Evolutionary conservation across 176 grass and related monocot species (phyloP).

Genomic region (Zoysia pacifica): DNA sequence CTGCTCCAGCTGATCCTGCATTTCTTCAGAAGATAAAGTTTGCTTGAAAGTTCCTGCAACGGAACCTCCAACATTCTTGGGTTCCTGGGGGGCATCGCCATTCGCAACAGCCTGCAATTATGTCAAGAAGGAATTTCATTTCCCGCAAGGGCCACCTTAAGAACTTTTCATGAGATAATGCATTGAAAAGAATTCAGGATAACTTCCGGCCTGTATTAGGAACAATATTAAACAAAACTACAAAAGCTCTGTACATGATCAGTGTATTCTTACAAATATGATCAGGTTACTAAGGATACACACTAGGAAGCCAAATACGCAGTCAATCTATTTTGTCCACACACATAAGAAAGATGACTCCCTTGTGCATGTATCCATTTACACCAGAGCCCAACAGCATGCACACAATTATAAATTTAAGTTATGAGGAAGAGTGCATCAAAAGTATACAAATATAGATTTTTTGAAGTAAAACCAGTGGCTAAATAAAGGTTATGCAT

Average conservation of each 20-base stretch:
- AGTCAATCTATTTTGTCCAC: background rate
- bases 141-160: background rate
- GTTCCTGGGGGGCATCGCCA: background rate
- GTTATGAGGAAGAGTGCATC: too few species aligned
- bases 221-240: too few species aligned
- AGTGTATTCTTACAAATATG: background rate
- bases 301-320: background rate
- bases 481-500: background rate
- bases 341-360: background rate
- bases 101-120: slow-evolving; percentile 34
- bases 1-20: slow-evolving; percentile 79
- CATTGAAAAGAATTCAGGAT: background rate
- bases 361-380: background rate
- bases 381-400: background rate
- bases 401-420: background rate
- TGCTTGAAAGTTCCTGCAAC: slow-evolving; percentile 26
- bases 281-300: background rate
- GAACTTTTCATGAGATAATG: background rate
- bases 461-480: background rate
- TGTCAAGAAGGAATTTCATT: background rate
- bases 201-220: background rate
- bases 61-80: background rate
- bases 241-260: background rate
- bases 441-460: background rate
- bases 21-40: slow-evolving; percentile 58